Conservation (phyloP, 2,329 filamentous ascomycete species). For the Gyromitra esculenta region DNA sequence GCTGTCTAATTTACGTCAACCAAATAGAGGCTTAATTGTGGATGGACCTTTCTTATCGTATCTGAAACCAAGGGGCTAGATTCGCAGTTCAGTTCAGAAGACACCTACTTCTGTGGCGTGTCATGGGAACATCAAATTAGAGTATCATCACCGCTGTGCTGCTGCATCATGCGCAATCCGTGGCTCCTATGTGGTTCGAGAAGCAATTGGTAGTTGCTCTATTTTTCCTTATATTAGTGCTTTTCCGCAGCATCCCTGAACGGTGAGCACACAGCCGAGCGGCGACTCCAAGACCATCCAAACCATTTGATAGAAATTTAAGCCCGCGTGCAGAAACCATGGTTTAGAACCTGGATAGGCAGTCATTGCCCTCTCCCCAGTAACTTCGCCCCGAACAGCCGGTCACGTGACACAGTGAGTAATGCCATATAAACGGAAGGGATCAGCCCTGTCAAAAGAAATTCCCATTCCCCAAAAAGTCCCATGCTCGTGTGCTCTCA, state of each 20-base stretch:
- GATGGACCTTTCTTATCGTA: conserved; percentile 33
- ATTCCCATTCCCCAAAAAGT: conserved; percentile 35
- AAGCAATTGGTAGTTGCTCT: conserved; percentile 23
- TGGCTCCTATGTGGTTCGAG: conserved; percentile 36
- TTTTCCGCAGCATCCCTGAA: conserved; percentile 24
- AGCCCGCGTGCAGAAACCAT: conserved; percentile 12
- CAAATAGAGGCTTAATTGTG: neutral
- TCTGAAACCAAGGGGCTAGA: conserved; percentile 18
- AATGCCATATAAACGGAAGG: conserved; percentile 44
- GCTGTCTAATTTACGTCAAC: neutral
- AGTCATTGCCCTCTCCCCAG: conserved; percentile 39
- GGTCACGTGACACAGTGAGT: conserved; percentile 44
- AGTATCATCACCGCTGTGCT: neutral
- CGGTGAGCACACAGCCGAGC: conserved; percentile 29
- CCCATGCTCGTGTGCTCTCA: conserved; percentile 36
- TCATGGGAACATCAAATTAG: conserved; percentile 5
- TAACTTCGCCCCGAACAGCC: conserved; percentile 12
- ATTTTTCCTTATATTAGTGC: conserved; percentile 19
- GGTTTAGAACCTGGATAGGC: conserved; percentile 39
- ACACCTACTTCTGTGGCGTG: conserved; percentile 22
- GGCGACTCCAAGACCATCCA: neutral
- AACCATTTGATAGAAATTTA: conserved; percentile 6
- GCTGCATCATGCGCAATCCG: conserved; percentile 20
- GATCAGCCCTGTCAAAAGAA: conserved; percentile 45
- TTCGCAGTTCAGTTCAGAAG: conserved; percentile 30